These are phyloP conservation scores for Xylariaceae sp. DNA, from an alignment of 2,329 filamentous ascomycete species.

Conservation along the genomic window DNA sequence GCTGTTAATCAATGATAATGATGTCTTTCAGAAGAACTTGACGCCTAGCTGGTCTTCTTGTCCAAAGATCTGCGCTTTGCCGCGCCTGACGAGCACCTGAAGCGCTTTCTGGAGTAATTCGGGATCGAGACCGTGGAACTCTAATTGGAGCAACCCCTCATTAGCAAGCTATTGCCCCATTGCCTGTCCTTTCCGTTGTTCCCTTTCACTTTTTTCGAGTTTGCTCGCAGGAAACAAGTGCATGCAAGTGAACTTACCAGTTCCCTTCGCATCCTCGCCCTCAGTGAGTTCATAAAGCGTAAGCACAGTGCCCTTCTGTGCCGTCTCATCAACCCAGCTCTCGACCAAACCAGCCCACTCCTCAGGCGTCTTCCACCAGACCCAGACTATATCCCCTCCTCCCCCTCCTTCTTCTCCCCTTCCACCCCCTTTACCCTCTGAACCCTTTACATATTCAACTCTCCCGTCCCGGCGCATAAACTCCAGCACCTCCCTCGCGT, in stretches of 20 bases:
- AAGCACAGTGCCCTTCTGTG: conserved; percentile 84
- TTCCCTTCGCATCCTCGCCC: conserved; percentile 77
- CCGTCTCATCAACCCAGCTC: conserved; percentile 85
- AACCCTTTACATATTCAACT: conserved; percentile 66
- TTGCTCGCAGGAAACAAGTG: conserved; percentile 2
- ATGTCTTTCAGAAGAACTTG: conserved; percentile 83
- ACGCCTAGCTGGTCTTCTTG: conserved; percentile 87
- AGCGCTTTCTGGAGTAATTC: conserved; percentile 82
- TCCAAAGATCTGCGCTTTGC: conserved; percentile 93
- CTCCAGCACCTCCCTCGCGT: conserved; percentile 64
- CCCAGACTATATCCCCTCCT: conserved; percentile 66
- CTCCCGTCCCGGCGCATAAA: conserved; percentile 64
- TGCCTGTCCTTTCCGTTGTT: background rate
- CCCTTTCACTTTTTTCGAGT: background rate
- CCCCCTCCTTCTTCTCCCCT: conserved; percentile 44
- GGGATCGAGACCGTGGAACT: conserved; percentile 87
- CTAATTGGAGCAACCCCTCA: conserved; percentile 46
- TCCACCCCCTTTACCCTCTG: conserved; percentile 30
- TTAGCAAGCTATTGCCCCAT: background rate
- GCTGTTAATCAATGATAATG: conserved; percentile 17
- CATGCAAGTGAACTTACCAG: conserved; percentile 56
- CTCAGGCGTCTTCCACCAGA: conserved; percentile 86
- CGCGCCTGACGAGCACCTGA: conserved; percentile 81
- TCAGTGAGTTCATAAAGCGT: conserved; percentile 91
- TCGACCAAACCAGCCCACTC: conserved; percentile 87